phyloP scores from a whole-genome alignment of 768 basidiomycete species.

The Termitomyces sp. region DNA sequence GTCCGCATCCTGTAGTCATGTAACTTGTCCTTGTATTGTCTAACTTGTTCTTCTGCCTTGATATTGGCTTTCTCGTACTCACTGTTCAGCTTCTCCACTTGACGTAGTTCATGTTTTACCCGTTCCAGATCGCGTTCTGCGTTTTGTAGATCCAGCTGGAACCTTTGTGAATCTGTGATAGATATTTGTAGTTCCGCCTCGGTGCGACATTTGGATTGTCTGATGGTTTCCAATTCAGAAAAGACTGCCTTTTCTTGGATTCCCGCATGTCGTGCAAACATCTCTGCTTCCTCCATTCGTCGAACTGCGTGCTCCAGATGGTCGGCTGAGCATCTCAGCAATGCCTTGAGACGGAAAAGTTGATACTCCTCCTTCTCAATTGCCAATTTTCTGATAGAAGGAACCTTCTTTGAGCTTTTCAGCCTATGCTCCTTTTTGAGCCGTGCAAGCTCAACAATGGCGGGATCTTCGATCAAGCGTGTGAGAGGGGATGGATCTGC shows the following conservation, averaged over 20 bases:
- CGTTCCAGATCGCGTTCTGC: conserved; percentile 36
- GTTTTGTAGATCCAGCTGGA: conserved; percentile 40
- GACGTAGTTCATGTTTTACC: conserved; percentile 28
- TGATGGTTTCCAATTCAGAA: conserved; percentile 30
- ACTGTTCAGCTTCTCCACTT: conserved; percentile 24
- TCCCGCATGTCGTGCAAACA: conserved; percentile 49
- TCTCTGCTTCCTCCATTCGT: conserved; percentile 44
- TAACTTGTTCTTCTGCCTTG: conserved; percentile 36
- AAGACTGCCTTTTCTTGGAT: conserved; percentile 34
- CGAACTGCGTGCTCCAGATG: conserved; percentile 52
- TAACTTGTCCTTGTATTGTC: conserved; percentile 37
- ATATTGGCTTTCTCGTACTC: conserved; percentile 38
- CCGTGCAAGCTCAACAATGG: conserved; percentile 28
- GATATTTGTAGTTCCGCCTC: conserved; percentile 19
- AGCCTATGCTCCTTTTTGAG: conserved; percentile 23
- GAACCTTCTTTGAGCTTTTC: conserved; percentile 29
- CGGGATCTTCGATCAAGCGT: conserved; percentile 39
- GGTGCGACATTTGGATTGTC: conserved; percentile 33
- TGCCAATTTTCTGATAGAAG: conserved; percentile 35
- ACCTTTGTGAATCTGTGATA: conserved; percentile 38
- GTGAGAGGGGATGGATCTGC: conserved; percentile 39
- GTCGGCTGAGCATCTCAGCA: conserved; percentile 45
- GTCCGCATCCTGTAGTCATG: conserved; percentile 38
- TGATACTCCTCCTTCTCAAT: conserved; percentile 51
- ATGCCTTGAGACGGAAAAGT: conserved; percentile 45